phyloP scores from a whole-genome alignment of 2,329 filamentous ascomycete species.

The Ophiostoma ips region DNA sequence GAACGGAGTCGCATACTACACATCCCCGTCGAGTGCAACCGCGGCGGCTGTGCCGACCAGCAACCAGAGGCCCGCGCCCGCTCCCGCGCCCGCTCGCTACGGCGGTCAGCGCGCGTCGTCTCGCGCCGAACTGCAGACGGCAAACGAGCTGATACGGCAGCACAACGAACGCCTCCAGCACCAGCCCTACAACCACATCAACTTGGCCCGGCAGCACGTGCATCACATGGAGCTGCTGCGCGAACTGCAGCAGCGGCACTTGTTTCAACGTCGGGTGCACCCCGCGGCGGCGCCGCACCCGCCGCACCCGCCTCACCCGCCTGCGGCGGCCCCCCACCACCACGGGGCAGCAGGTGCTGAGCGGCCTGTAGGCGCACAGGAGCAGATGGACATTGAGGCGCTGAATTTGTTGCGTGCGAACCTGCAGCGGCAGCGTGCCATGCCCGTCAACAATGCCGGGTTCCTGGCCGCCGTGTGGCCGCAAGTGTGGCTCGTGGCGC shows the following conservation, averaged over 20 bases:
- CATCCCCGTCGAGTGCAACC: constrained; percentile 12
- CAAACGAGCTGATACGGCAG: not conserved
- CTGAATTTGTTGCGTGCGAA: constrained; percentile 19
- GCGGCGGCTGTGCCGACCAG: no score
- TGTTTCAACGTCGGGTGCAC: no score
- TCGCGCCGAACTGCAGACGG: constrained; percentile 3
- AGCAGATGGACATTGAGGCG: constrained; percentile 17
- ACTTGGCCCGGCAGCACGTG: constrained; percentile 1
- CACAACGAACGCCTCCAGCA: constrained; percentile 3
- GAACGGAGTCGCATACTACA: constrained; percentile 35
- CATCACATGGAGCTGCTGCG: constrained; percentile 4
- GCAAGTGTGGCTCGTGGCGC: constrained; percentile 47
- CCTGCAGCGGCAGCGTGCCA: constrained; percentile 1
- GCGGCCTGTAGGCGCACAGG: not conserved
- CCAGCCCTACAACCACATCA: constrained; percentile 3
- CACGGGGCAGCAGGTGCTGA: not conserved
- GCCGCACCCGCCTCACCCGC: no score
- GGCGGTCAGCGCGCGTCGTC: no score
- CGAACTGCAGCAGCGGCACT: constrained; percentile 13
- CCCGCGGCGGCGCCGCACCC: not conserved
- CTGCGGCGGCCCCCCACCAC: not conserved
- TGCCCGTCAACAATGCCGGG: constrained; percentile 27
- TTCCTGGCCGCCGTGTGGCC: constrained; percentile 37
- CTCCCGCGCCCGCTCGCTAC: not conserved
- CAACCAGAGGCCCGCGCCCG: no score